A percentile compares a stretch with the other conserved stretches of the same genome.
Conservation (phyloP, 805 yeast genomes). For the Lachancea lanzarotensis region DNA sequence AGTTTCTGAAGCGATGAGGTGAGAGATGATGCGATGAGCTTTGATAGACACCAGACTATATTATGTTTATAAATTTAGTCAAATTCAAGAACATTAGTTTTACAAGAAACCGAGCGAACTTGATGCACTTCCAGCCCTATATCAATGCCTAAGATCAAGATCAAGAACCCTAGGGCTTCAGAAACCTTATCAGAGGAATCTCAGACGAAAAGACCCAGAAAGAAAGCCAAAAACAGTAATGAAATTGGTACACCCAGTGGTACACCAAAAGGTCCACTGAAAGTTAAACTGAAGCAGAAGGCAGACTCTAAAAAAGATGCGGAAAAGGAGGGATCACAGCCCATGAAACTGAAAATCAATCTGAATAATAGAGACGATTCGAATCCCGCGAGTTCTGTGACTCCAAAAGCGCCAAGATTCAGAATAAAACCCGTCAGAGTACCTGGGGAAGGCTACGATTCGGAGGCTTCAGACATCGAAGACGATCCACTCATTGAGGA, state of each 20-base stretch:
- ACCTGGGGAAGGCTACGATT: constrained; percentile 94
- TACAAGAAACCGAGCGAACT: not conserved
- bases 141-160: constrained; percentile 24
- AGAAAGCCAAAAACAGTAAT: constrained; percentile 15
- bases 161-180: constrained; percentile 23
- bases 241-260: constrained; percentile 7
- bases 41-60: too few relatives aligned
- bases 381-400: constrained; percentile 22
- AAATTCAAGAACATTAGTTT: not conserved
- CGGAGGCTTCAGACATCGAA: constrained; percentile 93
- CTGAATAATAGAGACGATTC: constrained; percentile 18
- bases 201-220: constrained; percentile 21
- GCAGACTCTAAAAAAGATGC: constrained; percentile 3
- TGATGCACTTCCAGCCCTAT: not conserved
- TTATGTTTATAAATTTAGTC: too few relatives aligned
- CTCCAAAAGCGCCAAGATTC: constrained; percentile 38
- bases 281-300: constrained; percentile 20
- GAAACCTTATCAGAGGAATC: constrained; percentile 14
- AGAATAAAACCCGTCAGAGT: constrained; percentile 55
- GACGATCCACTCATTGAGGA: constrained; percentile 92
- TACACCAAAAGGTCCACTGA: constrained; percentile 17
- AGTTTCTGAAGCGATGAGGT: too few relatives aligned
- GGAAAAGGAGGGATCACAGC: constrained; percentile 9
- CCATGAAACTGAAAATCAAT: constrained; percentile 20
- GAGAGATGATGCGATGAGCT: not conserved